phyloP scores from a whole-genome alignment of 1,284 basidiomycete species.

The Gomphus bonarii region DNA sequence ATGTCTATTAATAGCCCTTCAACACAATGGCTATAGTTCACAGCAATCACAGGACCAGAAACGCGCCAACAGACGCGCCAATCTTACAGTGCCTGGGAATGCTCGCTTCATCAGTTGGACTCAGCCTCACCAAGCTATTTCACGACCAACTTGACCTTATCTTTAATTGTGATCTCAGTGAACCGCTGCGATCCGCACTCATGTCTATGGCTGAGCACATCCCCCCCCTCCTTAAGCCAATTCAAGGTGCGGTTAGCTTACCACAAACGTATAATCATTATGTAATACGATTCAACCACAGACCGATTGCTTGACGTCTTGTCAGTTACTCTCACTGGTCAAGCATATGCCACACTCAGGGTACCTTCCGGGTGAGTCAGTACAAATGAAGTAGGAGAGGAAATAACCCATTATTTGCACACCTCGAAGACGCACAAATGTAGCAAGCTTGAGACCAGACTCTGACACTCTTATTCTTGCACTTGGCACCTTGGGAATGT shows the following conservation, averaged over 20 bases:
- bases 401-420: not conserved
- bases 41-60: slow-evolving; percentile 64
- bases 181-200: slow-evolving; percentile 80
- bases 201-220: slow-evolving; percentile 83
- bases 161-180: slow-evolving; percentile 91
- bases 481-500: slow-evolving; percentile 79
- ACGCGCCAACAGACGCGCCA: slow-evolving; percentile 86
- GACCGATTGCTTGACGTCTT: slow-evolving; percentile 82
- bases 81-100: slow-evolving; percentile 98
- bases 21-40: slow-evolving; percentile 10
- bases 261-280: not conserved
- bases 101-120: slow-evolving; percentile 91
- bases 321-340: slow-evolving; percentile 71
- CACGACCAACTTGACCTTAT: slow-evolving; percentile 97
- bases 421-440: slow-evolving; percentile 13
- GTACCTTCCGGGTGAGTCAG: slow-evolving; percentile 52
- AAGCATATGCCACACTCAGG: slow-evolving; percentile 79
- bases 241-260: slow-evolving; percentile 61
- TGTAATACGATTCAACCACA: slow-evolving; percentile 21
- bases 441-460: slow-evolving; percentile 35
- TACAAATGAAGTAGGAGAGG: slow-evolving; percentile 25
- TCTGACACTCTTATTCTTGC: slow-evolving; percentile 80
- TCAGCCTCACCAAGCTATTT: slow-evolving; percentile 88
- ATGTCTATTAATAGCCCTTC: slow-evolving; percentile 18
- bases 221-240: slow-evolving; percentile 82